A percentile compares a stretch with the other conserved stretches of the same genome.
These are phyloP conservation scores for Salvia sclarea DNA, from an alignment of 305 asterid genomes.

Conservation along the genomic window DNA sequence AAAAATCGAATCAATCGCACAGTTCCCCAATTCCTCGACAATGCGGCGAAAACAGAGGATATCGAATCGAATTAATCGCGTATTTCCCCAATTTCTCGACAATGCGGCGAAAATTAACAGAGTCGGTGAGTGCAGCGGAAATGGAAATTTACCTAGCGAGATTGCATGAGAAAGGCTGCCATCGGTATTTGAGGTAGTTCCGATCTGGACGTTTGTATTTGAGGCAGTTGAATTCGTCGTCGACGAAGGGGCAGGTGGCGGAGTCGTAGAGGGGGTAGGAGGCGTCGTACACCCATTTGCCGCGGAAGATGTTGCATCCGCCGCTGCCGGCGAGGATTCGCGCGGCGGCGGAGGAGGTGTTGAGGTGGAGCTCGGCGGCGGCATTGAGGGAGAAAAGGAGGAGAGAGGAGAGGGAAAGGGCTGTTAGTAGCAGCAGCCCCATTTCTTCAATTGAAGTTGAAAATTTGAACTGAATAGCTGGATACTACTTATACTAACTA, in stretches of 20 bases:
- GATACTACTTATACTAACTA: conserved; percentile 15
- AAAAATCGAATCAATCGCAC: not conserved
- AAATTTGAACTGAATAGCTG: not conserved
- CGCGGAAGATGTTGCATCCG: conserved; percentile 69
- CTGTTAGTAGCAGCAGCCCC: conserved; percentile 33
- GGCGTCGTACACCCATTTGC: conserved; percentile 83
- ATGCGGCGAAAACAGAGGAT: not conserved
- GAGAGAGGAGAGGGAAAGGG: conserved; percentile 35
- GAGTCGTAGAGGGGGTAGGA: conserved; percentile 78
- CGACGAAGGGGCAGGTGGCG: conserved; percentile 81
- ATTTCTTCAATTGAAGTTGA: conserved; percentile 20
- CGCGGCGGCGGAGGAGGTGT: conserved; percentile 36
- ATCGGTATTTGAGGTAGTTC: conserved; percentile 70
- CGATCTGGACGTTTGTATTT: conserved; percentile 77
- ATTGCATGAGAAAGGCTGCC: conserved; percentile 89
- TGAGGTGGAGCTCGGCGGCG: conserved; percentile 37
- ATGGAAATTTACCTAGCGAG: conserved; percentile 55
- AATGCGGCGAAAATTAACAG: not conserved
- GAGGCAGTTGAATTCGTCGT: conserved; percentile 75
- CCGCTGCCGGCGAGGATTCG: conserved; percentile 37
- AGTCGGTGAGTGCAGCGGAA: not conserved
- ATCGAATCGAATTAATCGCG: no score
- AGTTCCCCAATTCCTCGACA: not conserved
- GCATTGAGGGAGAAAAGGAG: conserved; percentile 36
- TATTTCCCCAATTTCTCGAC: not conserved